Evolutionary conservation across 1,139 yeast genomes (phyloP), one percentile per base, ranked within the genome.

Genomic region (Suhomyces bokatorum): DNA sequence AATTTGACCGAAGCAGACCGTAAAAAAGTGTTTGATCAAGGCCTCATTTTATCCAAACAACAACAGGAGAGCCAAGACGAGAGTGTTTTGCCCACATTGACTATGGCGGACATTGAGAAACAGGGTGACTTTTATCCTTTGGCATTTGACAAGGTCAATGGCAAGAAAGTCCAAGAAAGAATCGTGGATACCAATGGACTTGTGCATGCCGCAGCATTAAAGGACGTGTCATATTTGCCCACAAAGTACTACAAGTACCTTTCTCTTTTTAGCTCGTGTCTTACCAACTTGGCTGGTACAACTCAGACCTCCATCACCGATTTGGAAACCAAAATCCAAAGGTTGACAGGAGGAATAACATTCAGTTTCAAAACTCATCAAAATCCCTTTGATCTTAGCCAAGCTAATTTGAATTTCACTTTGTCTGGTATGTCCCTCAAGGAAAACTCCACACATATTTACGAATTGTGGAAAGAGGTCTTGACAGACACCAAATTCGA

Each of bases 201-300:
- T 43, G 77, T 87, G 0, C 90, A 90, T 58, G 73, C 83, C 46
- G 75, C 84, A 39, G 87, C 85, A 13, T 66, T 79, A 33, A 76
- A 81, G 51, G 71, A 78, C 38, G 64, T 89, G 22, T 60, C 81
- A 2, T 72, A 70, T 42, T 61, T 85, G 26, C 93, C 96, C 11
- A 56, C 69, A 3, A 79, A 79, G 15, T 71, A 85, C 40, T 77
- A 83, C 49, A 83, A 84, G 29, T 89, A 78, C 54, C 65, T 95
- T 51, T 88, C 97, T 0, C 64, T 95, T 38, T 93, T 87, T 65
- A 73, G 86, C 10, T 85, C 85, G 22, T 87, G 96, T 42, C 73
- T 91, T 51, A 86, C 95, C 3, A 88, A 85, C 58, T 74, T 93
- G 51, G 78, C 78, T 0, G 99, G 99, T 13, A 91, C 99, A 0